Conservation (phyloP, 148 eudicot genomes). For the Mesembryanthemum crystallinum region DNA sequence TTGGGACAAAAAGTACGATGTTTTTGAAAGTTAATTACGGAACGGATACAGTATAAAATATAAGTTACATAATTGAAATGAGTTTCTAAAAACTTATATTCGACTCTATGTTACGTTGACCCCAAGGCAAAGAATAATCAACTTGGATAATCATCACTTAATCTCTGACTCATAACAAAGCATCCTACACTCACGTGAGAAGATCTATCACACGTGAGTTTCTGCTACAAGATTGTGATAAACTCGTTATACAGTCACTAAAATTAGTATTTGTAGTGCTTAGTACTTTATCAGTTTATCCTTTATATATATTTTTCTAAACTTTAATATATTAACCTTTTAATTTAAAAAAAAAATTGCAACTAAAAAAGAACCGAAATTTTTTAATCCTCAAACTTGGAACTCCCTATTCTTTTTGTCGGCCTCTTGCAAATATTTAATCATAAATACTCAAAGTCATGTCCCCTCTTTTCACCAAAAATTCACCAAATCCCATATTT, state of each 20-base stretch:
- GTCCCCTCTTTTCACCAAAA: conserved; percentile 1
- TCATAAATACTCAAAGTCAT: not conserved
- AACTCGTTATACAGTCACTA: not conserved
- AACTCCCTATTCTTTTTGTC: conserved; percentile 21
- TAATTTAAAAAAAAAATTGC: not conserved
- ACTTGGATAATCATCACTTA: not conserved
- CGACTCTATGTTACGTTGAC: no score
- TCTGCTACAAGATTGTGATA: not conserved
- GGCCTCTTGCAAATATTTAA: conserved; percentile 17
- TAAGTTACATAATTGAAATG: no score
- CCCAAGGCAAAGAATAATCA: no score
- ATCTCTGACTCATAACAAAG: not conserved
- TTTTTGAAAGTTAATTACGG: no score
- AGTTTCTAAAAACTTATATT: no score
- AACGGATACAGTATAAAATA: no score
- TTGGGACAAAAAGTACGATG: no score
- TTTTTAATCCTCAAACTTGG: not conserved
- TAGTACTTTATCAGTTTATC: no score
- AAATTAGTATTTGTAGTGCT: conserved; percentile 8
- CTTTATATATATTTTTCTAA: not conserved
- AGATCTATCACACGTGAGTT: conserved; percentile 29
- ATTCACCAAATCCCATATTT: conserved; percentile 1
- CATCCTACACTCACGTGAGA: conserved; percentile 20
- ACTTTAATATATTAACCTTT: not conserved
- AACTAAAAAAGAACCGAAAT: not conserved